Percentiles rank a stretch among this genome's conserved stretches.
Conservation (phyloP, 176 grass and related monocot species). For the Bonia amplexicaulis region DNA sequence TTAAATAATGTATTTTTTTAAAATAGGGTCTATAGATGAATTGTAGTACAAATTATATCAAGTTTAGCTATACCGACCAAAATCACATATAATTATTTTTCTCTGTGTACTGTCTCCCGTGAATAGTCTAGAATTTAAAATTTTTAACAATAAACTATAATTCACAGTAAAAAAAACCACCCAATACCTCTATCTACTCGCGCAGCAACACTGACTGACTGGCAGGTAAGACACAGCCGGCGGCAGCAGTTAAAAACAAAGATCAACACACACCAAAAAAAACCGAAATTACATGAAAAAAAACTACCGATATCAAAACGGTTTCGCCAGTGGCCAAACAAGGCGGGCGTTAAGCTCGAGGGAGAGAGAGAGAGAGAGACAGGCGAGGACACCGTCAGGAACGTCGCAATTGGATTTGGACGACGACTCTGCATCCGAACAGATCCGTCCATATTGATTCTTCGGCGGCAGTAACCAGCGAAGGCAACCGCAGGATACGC, state of each 20-base stretch:
- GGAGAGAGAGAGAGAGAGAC: background rate
- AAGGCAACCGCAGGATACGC: background rate
- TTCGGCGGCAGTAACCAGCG: background rate
- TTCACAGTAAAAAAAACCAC: no score
- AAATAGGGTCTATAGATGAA: no score
- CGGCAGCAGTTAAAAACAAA: background rate
- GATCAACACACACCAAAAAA: background rate
- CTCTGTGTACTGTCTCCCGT: no score
- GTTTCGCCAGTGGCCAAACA: background rate
- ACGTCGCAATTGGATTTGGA: background rate
- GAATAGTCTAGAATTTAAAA: no score
- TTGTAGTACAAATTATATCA: no score
- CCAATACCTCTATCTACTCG: background rate
- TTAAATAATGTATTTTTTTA: no score
- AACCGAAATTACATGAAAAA: no score
- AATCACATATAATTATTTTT: no score
- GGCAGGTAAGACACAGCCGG: background rate
- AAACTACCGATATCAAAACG: background rate
- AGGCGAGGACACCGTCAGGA: background rate
- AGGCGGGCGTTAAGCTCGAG: constrained; percentile 6
- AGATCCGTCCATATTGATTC: background rate
- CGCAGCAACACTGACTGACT: no score
- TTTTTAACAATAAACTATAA: no score
- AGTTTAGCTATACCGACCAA: no score
- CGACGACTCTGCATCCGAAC: no score